Evolutionary conservation across 768 basidiomycete genomes (phyloP), one percentile per base, ranked within the genome.

Genomic region (Amanita molliuscula): DNA sequence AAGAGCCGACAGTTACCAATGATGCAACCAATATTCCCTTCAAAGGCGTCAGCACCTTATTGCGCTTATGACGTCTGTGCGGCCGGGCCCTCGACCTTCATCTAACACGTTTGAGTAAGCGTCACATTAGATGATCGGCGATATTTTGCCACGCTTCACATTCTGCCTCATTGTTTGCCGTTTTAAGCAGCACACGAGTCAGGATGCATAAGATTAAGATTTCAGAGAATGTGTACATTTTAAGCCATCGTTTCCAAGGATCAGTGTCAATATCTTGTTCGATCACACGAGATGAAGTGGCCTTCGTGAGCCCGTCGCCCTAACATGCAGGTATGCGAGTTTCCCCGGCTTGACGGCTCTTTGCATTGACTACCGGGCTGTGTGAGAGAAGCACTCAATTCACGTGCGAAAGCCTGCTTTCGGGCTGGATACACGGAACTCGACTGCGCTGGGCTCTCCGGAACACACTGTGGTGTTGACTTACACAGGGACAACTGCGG

Each of bases 81-180:
- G 6, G 6, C n/a, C 16, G 37, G n/a, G 9, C 7, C 29, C 40
- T 48, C 21, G 8, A 16, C 35, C 16, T 46, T 47, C 29, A 46
- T 46, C 18, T 25, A n/a, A 33, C 33, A 34, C 15, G 21, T 49
- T 31, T 18, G 26, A 29, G 26, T 26, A 25, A 15, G 18, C 11
- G 26, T 41, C 25, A 41, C 37, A 15, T 28, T 31, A 20, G 29
- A 49, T 49, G 38, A 49, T 49, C 48, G 40, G 37, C 28, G 38
- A 41, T 49, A 28, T 41, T 41, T 49, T 40, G 26, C 7, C 6
- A 13, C 20, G 33, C 36, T 23, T 38, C 35, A 48, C 16, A 42
- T 38, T n/a, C 28, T 29, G 25, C 38, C 29, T 40, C 48, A 49
- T 49, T 49, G 48, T 49, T 28, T 23, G 8, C 48, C 48, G 42